Conservation (phyloP, 208 protist genomes). For the Porcisia hertigi region DNA sequence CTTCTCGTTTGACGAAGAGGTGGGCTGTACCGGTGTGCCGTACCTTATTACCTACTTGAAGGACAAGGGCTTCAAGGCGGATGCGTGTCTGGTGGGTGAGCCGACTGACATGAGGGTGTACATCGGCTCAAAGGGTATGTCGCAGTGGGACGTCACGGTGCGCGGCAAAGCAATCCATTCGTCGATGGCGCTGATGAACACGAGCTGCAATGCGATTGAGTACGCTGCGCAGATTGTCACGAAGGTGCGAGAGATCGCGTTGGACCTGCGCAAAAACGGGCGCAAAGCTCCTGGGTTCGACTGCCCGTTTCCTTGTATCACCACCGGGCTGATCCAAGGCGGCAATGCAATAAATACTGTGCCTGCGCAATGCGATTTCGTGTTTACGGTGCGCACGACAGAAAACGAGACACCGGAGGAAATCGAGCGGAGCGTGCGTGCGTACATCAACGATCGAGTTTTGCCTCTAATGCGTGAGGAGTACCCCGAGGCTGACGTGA, state of each 20-base stretch:
- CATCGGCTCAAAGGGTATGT: constrained; percentile 36
- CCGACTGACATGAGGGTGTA: constrained; percentile 33
- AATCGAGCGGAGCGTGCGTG: constrained; percentile 32
- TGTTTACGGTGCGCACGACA: constrained; percentile 43
- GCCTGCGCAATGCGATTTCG: constrained; percentile 47
- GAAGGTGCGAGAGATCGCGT: constrained; percentile 36
- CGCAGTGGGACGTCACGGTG: constrained; percentile 34
- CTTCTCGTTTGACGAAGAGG: constrained; percentile 60
- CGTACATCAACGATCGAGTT: constrained; percentile 37
- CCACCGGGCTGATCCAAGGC: constrained; percentile 42
- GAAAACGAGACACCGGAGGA: constrained; percentile 23
- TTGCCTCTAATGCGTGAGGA: constrained; percentile 48
- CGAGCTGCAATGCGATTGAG: constrained; percentile 56
- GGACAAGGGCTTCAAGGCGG: constrained; percentile 30
- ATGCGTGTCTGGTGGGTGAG: constrained; percentile 19
- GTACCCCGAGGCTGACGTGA: constrained; percentile 38
- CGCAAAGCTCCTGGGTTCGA: constrained; percentile 13
- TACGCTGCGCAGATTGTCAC: constrained; percentile 51
- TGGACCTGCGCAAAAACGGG: constrained; percentile 38
- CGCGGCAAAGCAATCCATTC: constrained; percentile 58
- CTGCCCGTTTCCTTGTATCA: constrained; percentile 35
- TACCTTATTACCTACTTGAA: constrained; percentile 41
- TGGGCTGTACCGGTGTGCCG: constrained; percentile 45
- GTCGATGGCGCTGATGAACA: constrained; percentile 50
- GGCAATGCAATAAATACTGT: constrained; percentile 61